Percentiles rank a stretch among this genome's conserved stretches.
Evolutionary conservation across 352 stramenopile species (phyloP).

Genomic region (Globisporangium cederbergense): DNA sequence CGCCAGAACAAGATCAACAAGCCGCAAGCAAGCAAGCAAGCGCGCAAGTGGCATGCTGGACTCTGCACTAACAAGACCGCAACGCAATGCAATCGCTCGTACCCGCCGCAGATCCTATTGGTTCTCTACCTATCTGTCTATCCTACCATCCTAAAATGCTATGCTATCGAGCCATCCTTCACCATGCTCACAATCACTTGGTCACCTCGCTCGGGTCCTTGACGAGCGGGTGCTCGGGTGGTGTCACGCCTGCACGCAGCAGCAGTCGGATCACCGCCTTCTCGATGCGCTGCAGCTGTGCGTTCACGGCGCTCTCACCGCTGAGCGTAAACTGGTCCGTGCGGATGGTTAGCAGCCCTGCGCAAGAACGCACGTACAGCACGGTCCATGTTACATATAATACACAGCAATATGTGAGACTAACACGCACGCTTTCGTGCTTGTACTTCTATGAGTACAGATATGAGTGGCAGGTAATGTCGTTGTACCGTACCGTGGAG

Average conservation of each 20-base stretch:
- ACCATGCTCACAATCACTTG: neutral
- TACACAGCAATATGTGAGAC: neutral
- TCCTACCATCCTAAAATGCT: neutral
- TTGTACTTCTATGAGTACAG: neutral
- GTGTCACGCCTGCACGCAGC: conserved; percentile 32
- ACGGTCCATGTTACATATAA: neutral
- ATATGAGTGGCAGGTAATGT: neutral
- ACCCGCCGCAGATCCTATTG: too few relatives aligned
- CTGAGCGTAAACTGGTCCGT: conserved; percentile 80
- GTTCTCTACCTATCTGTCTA: neutral
- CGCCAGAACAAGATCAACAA: too few relatives aligned
- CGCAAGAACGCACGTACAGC: neutral
- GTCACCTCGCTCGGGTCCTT: neutral
- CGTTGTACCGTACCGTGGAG: conserved; percentile 61
- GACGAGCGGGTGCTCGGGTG: conserved; percentile 40
- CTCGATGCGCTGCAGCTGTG: conserved; percentile 69
- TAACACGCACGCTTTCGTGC: neutral
- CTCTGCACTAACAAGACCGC: neutral
- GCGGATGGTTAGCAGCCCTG: conserved; percentile 95
- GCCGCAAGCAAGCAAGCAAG: too few relatives aligned
- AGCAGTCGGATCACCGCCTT: conserved; percentile 52
- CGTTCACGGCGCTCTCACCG: conserved; percentile 64
- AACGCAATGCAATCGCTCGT: neutral
- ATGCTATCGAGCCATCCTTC: neutral
- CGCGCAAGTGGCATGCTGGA: too few relatives aligned